Base-by-base conservation (phyloP, 768 basidiomycete species). In the Mycena olivaceomarginata region DNA sequence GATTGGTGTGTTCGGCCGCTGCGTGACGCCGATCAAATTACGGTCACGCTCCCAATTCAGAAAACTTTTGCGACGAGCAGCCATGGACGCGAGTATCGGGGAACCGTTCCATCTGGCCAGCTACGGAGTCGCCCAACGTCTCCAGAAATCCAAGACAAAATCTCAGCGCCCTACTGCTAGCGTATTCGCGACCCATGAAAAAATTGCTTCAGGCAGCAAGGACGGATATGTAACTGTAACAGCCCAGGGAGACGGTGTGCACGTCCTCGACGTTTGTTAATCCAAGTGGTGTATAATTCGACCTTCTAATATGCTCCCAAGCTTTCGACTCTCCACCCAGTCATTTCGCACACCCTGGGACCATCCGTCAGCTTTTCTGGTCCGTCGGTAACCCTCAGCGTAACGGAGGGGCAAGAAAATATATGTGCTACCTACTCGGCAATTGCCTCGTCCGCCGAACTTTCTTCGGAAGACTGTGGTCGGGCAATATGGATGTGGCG, bases 211-310 rank as follows among this genome's bases (percentile, higher is more conserved):
- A 62, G 80, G 82, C 64, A 87, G 82, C 60, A 82, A 85, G 57
- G 92, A 94, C 51, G 91, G 92, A 39, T 90, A 90, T 87, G 93
- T 90, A 56, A 94, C 94, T 0, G 88, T 95, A 70, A 90, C 94
- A 16, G 93, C 89, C 15, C 94, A 95, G 76, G 90, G 89, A 77
- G 94, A 96, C 72, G 95, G 95, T 41, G 86, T 96, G 51, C 94
- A 96, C 84, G 82, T 96, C 60, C 84, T 94, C 74, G 93, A 96
- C 83, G 95, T 96, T 81, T 80, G 90, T 87, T 71, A 66, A 65
- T 77, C 51, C 11, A 18, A n/a, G 31, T 57, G 63, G 12, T 67
- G 22, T 41, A 22, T 3, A 71, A 41, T 15, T 11, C 46, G 70
- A 56, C 62, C 69, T 48, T 63, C 71, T 31, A 66, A 48, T 67